Percentiles rank a stretch among this genome's conserved stretches.
Evolutionary conservation across 768 basidiomycete species (phyloP).

Genomic region (Lactifluus pinguis): DNA sequence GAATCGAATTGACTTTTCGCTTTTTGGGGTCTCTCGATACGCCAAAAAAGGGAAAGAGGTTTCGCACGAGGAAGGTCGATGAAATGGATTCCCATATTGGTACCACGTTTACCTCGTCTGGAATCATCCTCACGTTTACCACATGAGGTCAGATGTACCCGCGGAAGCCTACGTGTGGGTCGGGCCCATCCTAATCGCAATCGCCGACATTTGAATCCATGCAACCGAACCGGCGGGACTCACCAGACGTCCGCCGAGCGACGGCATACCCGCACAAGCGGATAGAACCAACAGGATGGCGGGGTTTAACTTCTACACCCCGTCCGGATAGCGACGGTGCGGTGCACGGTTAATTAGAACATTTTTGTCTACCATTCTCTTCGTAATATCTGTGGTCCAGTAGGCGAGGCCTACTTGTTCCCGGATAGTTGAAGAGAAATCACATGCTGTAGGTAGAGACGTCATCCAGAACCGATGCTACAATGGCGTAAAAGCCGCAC

Average conservation of each 20-base stretch:
- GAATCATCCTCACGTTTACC: neutral
- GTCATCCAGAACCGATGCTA: neutral
- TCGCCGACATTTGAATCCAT: neutral
- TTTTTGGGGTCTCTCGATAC: too few species aligned
- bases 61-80: too few species aligned
- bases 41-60: too few species aligned
- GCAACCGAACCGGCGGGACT: neutral
- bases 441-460: neutral
- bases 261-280: neutral
- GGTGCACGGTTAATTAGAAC: neutral
- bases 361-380: neutral
- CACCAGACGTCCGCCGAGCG: neutral
- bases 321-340: neutral
- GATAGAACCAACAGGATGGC: neutral
- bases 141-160: neutral
- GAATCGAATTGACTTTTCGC: too few species aligned
- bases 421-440: neutral
- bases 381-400: neutral
- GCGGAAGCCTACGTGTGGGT: neutral
- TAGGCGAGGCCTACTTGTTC: neutral
- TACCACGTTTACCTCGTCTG: neutral
- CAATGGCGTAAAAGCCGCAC: neutral
- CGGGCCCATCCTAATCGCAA: neutral
- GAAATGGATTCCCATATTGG: too few species aligned
- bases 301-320: neutral